These are phyloP conservation scores for Histomonas meleagridis DNA, from an alignment of 208 protist species.

Conservation along the genomic window DNA sequence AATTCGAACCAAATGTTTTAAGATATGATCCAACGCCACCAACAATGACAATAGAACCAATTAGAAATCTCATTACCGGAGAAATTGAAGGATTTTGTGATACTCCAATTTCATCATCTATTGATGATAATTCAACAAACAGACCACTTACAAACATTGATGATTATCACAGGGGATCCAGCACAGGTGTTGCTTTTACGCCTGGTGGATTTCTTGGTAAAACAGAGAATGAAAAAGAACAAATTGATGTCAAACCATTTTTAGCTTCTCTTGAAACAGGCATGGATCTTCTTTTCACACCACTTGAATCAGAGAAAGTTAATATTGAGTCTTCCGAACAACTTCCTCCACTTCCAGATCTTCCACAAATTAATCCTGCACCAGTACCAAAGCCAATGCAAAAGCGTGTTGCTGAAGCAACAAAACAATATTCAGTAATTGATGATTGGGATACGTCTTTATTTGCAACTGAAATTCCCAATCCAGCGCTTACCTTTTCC, in stretches of 20 bases:
- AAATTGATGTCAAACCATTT: not conserved
- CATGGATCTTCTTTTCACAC: not conserved
- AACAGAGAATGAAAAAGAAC: not conserved
- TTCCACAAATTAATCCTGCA: not conserved
- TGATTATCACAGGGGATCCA: not conserved
- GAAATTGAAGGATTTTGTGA: not conserved
- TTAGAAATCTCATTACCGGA: not conserved
- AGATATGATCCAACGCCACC: conserved; percentile 10
- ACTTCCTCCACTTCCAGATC: not conserved
- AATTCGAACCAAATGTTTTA: not conserved
- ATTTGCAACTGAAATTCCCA: not conserved
- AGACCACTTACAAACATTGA: not conserved
- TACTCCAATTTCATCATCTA: not conserved
- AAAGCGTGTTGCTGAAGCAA: not conserved
- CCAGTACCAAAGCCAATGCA: not conserved
- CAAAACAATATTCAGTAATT: not conserved
- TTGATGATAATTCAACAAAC: not conserved
- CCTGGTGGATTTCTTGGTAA: conserved; percentile 1
- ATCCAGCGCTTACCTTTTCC: not conserved
- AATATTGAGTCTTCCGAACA: not conserved
- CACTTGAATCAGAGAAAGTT: not conserved
- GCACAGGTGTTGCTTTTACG: not conserved
- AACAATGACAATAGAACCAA: not conserved
- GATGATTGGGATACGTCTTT: not conserved
- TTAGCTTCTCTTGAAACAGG: not conserved